Percentiles rank a stretch among this genome's conserved stretches.
phyloP scores from a whole-genome alignment of 2,329 filamentous ascomycete species.

The Colletotrichum tamarilloi region DNA sequence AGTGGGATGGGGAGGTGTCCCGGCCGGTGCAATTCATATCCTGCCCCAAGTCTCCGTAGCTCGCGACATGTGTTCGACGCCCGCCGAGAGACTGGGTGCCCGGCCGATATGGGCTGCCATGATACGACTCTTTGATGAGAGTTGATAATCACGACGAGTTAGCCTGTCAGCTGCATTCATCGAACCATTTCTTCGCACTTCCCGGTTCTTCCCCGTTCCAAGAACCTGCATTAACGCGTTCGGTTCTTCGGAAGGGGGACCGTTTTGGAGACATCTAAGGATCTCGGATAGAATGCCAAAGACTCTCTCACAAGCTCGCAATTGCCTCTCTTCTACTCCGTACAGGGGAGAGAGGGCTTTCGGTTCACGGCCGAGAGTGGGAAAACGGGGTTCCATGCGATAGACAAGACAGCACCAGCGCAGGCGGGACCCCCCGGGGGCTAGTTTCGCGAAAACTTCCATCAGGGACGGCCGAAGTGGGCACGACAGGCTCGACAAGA shows the following conservation, averaged over 20 bases:
- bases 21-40: constrained; percentile 7
- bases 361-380: constrained; percentile 21
- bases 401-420: background rate
- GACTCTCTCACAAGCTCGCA: background rate
- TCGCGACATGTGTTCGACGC: background rate
- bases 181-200: constrained; percentile 1
- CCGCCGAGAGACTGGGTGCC: background rate
- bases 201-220: background rate
- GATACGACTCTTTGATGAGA: background rate
- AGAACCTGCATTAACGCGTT: constrained; percentile 1
- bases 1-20: background rate
- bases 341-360: background rate
- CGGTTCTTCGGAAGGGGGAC: background rate
- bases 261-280: background rate
- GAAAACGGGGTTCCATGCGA: background rate
- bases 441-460: background rate
- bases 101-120: background rate
- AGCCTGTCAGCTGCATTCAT: constrained; percentile 23
- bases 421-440: background rate
- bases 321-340: background rate
- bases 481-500: constrained; percentile 14
- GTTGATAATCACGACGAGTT: background rate
- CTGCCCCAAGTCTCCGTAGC: constrained; percentile 1
- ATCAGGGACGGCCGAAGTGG: constrained; percentile 21
- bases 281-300: background rate